phyloP scores from a whole-genome alignment of 495 filamentous ascomycete genomes.

The Hypoxylon lienhwacheense region DNA sequence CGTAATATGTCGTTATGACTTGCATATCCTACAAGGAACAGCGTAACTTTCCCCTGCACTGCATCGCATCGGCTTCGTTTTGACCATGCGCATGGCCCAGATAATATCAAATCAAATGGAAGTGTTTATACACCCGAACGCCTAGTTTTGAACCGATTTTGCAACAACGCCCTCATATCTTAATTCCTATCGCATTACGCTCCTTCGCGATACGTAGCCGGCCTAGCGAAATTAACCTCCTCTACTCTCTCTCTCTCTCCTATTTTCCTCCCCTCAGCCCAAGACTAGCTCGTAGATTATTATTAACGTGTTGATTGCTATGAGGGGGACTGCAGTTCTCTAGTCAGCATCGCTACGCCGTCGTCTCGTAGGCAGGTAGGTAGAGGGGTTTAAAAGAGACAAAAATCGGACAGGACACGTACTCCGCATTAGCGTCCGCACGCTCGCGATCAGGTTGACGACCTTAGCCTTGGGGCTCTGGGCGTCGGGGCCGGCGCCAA shows the following conservation, averaged over 20 bases:
- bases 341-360: conserved; percentile 8
- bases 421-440: conserved; percentile 95
- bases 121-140: conserved; percentile 29
- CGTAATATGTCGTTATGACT: conserved; percentile 4
- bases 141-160: conserved; percentile 20
- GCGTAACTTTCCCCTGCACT: background rate
- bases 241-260: conserved; percentile 14
- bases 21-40: conserved; percentile 2
- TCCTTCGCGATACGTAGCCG: too few species aligned
- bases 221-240: conserved; percentile 15
- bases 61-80: conserved; percentile 10
- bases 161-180: too few species aligned
- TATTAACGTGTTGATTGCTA: conserved; percentile 85
- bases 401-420: conserved; percentile 45
- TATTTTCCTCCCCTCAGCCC: conserved; percentile 52
- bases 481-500: conserved; percentile 69
- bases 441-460: conserved; percentile 85
- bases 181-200: too few species aligned
- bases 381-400: too few species aligned
- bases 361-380: too few species aligned
- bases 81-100: too few species aligned
- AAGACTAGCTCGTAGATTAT: conserved; percentile 88
- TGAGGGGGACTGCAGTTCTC: conserved; percentile 79
- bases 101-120: conserved; percentile 12
- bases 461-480: conserved; percentile 81